phyloP scores from a whole-genome alignment of 768 basidiomycete genomes.

The Lyophyllum semitale region DNA sequence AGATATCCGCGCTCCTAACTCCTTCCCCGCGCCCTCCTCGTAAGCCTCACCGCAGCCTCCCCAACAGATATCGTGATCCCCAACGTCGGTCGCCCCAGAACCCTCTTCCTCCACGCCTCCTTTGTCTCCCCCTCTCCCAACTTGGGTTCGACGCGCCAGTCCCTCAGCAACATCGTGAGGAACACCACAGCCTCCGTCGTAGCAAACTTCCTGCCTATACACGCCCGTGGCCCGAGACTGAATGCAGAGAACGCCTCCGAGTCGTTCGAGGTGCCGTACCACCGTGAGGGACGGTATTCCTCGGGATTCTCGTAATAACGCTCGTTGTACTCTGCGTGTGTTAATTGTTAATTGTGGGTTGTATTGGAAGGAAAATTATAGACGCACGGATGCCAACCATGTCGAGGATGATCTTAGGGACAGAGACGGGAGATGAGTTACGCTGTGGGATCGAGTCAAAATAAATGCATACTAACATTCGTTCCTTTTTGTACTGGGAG shows the following conservation, averaged over 20 bases:
- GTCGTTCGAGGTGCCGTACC: slow-evolving; percentile 44
- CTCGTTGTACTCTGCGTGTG: slow-evolving; percentile 49
- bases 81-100: slow-evolving; percentile 32
- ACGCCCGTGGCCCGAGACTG: slow-evolving; percentile 53
- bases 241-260: slow-evolving; percentile 49
- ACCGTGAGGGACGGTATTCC: slow-evolving; percentile 50
- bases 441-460: neutral
- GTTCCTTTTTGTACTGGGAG: slow-evolving; percentile 43
- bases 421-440: neutral
- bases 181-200: slow-evolving; percentile 54
- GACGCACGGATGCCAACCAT: slow-evolving; percentile 51
- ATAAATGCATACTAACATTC: slow-evolving; percentile 23
- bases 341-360: neutral
- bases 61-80: slow-evolving; percentile 33
- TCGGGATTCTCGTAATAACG: slow-evolving; percentile 50
- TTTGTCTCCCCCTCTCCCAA: slow-evolving; percentile 39
- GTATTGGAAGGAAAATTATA: slow-evolving; percentile 31
- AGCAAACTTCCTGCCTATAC: slow-evolving; percentile 59
- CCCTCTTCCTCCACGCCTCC: slow-evolving; percentile 37
- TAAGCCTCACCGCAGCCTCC: slow-evolving; percentile 31
- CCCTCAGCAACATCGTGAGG: slow-evolving; percentile 50
- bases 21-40: slow-evolving; percentile 10
- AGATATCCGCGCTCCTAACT: no score
- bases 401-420: slow-evolving; percentile 45
- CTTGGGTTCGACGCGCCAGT: slow-evolving; percentile 52